Evolutionary conservation across 2,329 filamentous ascomycete species (phyloP), one percentile per base, ranked within the genome.

Genomic region (Fusarium sacchari): DNA sequence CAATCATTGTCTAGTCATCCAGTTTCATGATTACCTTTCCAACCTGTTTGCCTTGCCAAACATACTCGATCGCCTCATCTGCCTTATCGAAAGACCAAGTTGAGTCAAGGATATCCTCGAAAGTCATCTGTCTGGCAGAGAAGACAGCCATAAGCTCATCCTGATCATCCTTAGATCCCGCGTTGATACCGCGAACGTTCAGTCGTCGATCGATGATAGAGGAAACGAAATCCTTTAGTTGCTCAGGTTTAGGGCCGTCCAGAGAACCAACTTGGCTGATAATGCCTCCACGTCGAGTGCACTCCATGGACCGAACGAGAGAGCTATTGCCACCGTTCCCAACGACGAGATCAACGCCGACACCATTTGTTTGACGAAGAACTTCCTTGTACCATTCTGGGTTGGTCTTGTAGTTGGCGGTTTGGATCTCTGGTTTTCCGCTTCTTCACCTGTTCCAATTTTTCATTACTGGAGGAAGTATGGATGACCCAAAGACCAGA

Each of bases 391-490:
- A 81, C 87, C 87, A 89, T 20, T 82, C 75, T 0, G 85, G 83
- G 6, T 76, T 83, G 10, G 80, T 84, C 44, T 77, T 81, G 77
- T 88, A 89, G 78, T 89, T 89, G 76, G 89, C 84, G 7, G 79
- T 78, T 59, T 85, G 77, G 70, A 78, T 86, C 81, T 7, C 84
- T 83, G 56, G 86, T 82, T 22, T 87, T n/a, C 63, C 49, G 72
- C 43, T 86, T 79, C 70, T 81, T 83, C 7, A 86, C 84, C 11
- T 78, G 79, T 20, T 81, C 74, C 2, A 88, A 81, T 72, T 89
- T 89, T 14, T 77, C 79, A 64, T 88, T 85, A 11, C 85, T 87
- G 3, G 86, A 87, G 1, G 87, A 88, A 1, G 86, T 88, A 30
- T 87, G 81, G 65, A 88, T 86, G 2, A 84, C 85, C 6, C 73